Evolutionary conservation across 768 basidiomycete genomes (phyloP), one percentile per base, ranked within the genome.

Genomic region (Clitopilus passeckerianus): DNA sequence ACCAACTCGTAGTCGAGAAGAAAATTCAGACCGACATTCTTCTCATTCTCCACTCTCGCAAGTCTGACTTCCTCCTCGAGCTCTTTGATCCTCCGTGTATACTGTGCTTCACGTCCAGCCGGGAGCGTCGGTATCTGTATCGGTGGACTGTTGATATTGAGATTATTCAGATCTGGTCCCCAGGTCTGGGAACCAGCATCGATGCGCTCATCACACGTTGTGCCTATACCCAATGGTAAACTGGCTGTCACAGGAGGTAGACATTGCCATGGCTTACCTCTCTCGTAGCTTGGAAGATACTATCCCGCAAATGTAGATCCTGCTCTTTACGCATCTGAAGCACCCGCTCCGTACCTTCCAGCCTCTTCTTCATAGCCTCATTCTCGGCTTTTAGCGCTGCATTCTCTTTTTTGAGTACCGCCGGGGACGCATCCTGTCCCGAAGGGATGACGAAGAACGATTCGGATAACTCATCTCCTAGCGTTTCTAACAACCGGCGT

Each of bases 181-280:
- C 72, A 50, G 76, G 70, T 53, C 78, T 82, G 57, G 80, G 84
- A 35, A 80, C 73, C 56, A 87, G 71, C 55, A 80, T 75, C 6
- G 91, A 91, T 18, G 89, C 78, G 5, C 87, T 85, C 81, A 92
- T 86, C 7, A 82, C 91, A 27, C 87, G 83, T 67, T 93, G 91
- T 15, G 91, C 91, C 91, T 93, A 56, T 5, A 41, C 9, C 10
- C 20, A 57, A 54, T 53, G 53, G 43, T 54, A 22, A 24, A 34
- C 43, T 9, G 24, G 57, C 18, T 16, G n/a, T 14, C 20, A 27
- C 18, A 53, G 55, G 34, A 58, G 53, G 15, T 44, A n/a, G 55
- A 34, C 22, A 2, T 34, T 53, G 64, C n/a, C 22, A 15, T 50
- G 54, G 61, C 53, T 24, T 65, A 73, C 77, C 81, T 93, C 86